A percentile compares a stretch with the other conserved stretches of the same genome.
Conservation (phyloP, 1,139 yeast genomes). For the Scheffersomyces insectosa region DNA sequence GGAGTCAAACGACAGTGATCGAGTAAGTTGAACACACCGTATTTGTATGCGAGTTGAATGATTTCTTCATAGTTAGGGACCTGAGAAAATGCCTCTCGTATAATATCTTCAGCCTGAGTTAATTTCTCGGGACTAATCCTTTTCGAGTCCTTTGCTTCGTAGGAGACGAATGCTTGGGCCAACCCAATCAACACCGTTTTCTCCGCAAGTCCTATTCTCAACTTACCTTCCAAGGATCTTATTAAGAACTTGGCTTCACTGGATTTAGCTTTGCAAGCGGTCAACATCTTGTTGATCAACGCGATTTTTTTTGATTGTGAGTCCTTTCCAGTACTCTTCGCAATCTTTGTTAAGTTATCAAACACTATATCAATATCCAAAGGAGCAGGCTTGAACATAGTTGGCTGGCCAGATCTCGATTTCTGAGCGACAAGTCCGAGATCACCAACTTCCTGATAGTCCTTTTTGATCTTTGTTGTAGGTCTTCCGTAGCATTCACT, state of each 20-base stretch:
- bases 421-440: conserved; percentile 86
- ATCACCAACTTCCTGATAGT: conserved; percentile 82
- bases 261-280: conserved; percentile 74
- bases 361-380: conserved; percentile 75
- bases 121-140: conserved; percentile 41
- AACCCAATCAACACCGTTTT: conserved; percentile 83
- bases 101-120: conserved; percentile 68
- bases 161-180: conserved; percentile 76
- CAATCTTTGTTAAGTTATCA: conserved; percentile 71
- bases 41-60: conserved; percentile 61
- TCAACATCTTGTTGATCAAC: conserved; percentile 77
- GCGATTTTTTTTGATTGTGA: conserved; percentile 78
- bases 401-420: conserved; percentile 81
- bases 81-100: conserved; percentile 85
- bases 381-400: conserved; percentile 91
- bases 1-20: conserved; percentile 79
- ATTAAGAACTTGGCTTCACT: conserved; percentile 86
- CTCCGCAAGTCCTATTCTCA: conserved; percentile 92
- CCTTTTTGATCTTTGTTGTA: conserved; percentile 65
- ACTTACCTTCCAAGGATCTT: conserved; percentile 87
- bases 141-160: conserved; percentile 39
- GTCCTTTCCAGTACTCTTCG: conserved; percentile 77
- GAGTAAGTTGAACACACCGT: conserved; percentile 66
- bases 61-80: conserved; percentile 88
- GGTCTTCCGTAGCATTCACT: conserved; percentile 89